A percentile compares a stretch with the other conserved stretches of the same genome.
These are phyloP conservation scores for Chlamydomonas eustigma DNA, from an alignment of 139 green algal genomes.

Conservation along the genomic window DNA sequence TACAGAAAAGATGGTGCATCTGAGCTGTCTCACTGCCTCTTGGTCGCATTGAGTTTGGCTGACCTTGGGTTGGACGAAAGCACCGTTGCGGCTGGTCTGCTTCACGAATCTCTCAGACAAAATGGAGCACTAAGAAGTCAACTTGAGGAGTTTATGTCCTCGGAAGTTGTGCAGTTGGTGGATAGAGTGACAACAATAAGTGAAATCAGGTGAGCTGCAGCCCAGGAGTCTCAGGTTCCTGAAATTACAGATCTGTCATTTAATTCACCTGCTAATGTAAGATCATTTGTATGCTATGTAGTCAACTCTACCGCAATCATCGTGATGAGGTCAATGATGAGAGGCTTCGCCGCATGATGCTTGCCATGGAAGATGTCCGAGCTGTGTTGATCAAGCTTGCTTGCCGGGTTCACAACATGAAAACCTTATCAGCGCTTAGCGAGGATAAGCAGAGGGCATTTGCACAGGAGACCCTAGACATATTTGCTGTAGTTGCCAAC, in stretches of 20 bases:
- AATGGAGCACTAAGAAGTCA: slow-evolving; percentile 36
- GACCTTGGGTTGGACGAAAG: slow-evolving; percentile 57
- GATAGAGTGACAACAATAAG: slow-evolving; percentile 46
- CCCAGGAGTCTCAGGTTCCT: neutral
- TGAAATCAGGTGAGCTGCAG: slow-evolving; percentile 31
- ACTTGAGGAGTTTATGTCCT: slow-evolving; percentile 53
- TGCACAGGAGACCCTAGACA: slow-evolving; percentile 70
- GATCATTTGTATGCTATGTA: slow-evolving; percentile 15
- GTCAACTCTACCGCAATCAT: slow-evolving; percentile 42
- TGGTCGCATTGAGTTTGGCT: slow-evolving; percentile 24
- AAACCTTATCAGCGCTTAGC: slow-evolving; percentile 33
- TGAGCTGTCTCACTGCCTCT: slow-evolving; percentile 53
- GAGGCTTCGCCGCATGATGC: slow-evolving; percentile 32
- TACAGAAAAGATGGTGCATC: slow-evolving; percentile 42
- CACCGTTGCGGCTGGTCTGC: slow-evolving; percentile 60
- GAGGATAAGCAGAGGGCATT: slow-evolving; percentile 20
- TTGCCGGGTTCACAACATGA: slow-evolving; percentile 72
- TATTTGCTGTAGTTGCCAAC: slow-evolving; percentile 85
- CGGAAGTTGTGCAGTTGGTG: slow-evolving; percentile 43
- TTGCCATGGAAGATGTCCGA: slow-evolving; percentile 45
- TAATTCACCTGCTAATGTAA: neutral
- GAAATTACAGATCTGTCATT: neutral
- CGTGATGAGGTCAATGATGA: slow-evolving; percentile 30
- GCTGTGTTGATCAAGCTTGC: slow-evolving; percentile 83
- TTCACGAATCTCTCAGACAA: slow-evolving; percentile 62